Base-by-base conservation (phyloP, 768 basidiomycete genomes). In the Leccinum boreale region DNA sequence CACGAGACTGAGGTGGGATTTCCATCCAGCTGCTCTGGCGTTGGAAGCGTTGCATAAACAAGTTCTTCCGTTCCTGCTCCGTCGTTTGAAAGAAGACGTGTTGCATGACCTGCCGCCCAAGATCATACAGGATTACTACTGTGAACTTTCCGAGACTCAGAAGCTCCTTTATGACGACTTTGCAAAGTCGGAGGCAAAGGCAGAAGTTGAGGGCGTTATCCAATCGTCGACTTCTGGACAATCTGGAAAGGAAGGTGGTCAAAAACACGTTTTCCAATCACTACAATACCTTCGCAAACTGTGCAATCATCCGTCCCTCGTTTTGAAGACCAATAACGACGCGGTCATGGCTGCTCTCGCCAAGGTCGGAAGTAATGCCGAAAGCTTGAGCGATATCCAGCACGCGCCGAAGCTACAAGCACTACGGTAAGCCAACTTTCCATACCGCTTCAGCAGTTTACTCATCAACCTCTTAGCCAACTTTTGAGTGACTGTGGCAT, bases 101-200 rank as follows among this genome's bases (percentile, higher is more conserved):
- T 77, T 99, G 56, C 76, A 92, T 60, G 97, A 99, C 69, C 78
- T 99, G 3, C 97, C 97, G 1, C 97, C 97, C 4, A 98, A 99
- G 77, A 99, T 99, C 72, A 98, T 99, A 57, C 97, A 99, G 73
- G 97, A 99, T 71, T 98, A 98, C 71, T 95, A 98, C 68, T 98
- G 95, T 78, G 96, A 98, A 69, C 81, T 99, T 3, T 98, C 96
- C 0, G 91, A 94, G 0, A 74, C 98, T 19, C 97, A 99, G 75
- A 94, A 94, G 71, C 79, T 85, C 59, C 82, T 99, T 17, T 99
- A 98, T 69, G 97, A 98, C 68, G 90, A 96, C 66, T 98, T 95
- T 70, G 85, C 89, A 2, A 85, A 83, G 67, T 92, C 94, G 5
- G 84, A 85, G 58, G 91, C 88, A 29, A 81, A 79, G 58, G 65